Percentiles rank a stretch among this genome's conserved stretches.
Evolutionary conservation across 495 filamentous ascomycete genomes (phyloP).

Genomic region (Trichocladium uniseriatum): DNA sequence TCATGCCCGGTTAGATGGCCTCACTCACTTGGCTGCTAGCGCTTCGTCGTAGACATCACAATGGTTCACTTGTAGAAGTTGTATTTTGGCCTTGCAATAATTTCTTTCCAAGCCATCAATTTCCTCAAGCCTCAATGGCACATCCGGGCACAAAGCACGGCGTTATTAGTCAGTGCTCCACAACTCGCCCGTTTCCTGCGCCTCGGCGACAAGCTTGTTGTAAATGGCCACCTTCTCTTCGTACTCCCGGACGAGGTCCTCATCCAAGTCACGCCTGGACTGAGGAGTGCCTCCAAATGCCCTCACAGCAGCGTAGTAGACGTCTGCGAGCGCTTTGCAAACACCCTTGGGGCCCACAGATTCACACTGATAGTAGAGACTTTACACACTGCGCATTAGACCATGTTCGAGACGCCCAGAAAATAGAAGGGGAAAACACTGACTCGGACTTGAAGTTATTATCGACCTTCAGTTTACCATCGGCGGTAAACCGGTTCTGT

Average conservation of each 20-base stretch:
- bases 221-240: constrained; percentile 28
- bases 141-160: too few species aligned
- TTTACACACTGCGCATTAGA: neutral
- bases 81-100: too few species aligned
- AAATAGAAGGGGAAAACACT: neutral
- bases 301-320: constrained; percentile 39
- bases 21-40: too few species aligned
- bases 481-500: constrained; percentile 31
- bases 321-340: constrained; percentile 33
- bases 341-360: neutral
- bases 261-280: constrained; percentile 15
- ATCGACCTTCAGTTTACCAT: constrained; percentile 27
- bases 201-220: constrained; percentile 23
- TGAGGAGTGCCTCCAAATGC: constrained; percentile 27
- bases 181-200: constrained; percentile 20
- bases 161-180: constrained; percentile 12
- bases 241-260: constrained; percentile 23
- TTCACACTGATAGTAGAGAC: constrained; percentile 28
- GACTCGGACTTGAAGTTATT: constrained; percentile 34
- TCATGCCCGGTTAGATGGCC: too few species aligned
- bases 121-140: too few species aligned
- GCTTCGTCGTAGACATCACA: too few species aligned
- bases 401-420: neutral
- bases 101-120: too few species aligned
- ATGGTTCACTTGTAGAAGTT: too few species aligned